Evolutionary conservation across 2,329 filamentous ascomycete species (phyloP).

Genomic region (Colletotrichum cereale): DNA sequence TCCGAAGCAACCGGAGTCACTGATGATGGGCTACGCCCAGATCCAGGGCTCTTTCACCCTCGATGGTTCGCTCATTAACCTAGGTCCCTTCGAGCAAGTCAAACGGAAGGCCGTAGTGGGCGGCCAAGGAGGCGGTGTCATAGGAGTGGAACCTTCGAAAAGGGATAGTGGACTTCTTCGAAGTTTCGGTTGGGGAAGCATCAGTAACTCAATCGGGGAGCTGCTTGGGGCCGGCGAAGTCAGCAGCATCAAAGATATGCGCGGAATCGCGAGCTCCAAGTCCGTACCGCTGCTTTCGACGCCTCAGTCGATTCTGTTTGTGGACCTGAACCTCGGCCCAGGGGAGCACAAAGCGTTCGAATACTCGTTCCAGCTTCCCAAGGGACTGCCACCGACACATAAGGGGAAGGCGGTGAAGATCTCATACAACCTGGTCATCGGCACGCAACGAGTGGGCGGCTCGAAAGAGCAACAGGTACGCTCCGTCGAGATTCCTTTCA

Average conservation of each 20-base stretch:
- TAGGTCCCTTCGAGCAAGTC: conserved; percentile 92
- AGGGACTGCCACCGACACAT: conserved; percentile 90
- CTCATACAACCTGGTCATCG: conserved; percentile 89
- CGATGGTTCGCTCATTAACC: conserved; percentile 91
- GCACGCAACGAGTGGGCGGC: conserved; percentile 87
- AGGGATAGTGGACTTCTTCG: conserved; percentile 84
- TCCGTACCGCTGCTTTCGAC: conserved; percentile 93
- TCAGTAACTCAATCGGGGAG: conserved; percentile 89
- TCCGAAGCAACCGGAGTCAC: conserved; percentile 74
- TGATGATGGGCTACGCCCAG: conserved; percentile 99
- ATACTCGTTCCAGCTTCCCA: conserved; percentile 87
- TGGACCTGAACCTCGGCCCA: conserved; percentile 87
- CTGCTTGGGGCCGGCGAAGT: conserved; percentile 88
- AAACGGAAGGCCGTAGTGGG: conserved; percentile 94
- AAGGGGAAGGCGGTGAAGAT: conserved; percentile 95
- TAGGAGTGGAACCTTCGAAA: conserved; percentile 81
- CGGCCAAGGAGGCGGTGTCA: conserved; percentile 87
- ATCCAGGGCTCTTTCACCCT: conserved; percentile 92
- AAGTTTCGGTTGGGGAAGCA: conserved; percentile 86
- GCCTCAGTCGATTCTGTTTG: conserved; percentile 94
- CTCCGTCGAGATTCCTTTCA: conserved; percentile 92
- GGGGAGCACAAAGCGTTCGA: conserved; percentile 91
- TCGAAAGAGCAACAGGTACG: conserved; percentile 85
- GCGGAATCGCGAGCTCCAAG: conserved; percentile 85
- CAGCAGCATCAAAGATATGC: conserved; percentile 96